Percentiles rank a stretch among this genome's conserved stretches.
Conservation (phyloP, 495 filamentous ascomycete species). For the Massariosphaeria phaeospora region DNA sequence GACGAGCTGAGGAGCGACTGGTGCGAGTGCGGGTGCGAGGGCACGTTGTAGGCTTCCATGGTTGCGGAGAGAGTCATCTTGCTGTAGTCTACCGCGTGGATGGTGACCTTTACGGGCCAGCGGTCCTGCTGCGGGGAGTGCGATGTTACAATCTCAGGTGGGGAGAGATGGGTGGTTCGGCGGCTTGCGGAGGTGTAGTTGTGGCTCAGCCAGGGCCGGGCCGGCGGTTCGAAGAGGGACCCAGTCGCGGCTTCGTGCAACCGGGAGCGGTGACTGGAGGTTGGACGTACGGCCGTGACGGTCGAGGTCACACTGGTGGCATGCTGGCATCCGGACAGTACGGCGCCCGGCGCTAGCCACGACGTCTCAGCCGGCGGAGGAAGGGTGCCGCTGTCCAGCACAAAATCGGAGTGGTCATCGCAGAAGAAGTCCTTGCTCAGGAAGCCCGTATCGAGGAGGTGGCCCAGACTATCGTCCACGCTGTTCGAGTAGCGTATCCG, state of each 20-base stretch:
- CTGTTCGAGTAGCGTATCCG: slow-evolving; percentile 53
- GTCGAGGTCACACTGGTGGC: slow-evolving; percentile 38
- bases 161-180: neutral
- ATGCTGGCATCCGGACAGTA: slow-evolving; percentile 61
- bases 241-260: slow-evolving; percentile 30
- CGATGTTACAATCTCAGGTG: slow-evolving; percentile 16
- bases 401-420: slow-evolving; percentile 54
- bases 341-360: slow-evolving; percentile 60
- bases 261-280: slow-evolving; percentile 32
- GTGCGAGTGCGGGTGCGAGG: slow-evolving; percentile 37
- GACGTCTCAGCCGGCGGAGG: slow-evolving; percentile 55
- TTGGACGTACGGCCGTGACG: slow-evolving; percentile 11
- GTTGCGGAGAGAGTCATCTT: slow-evolving; percentile 65
- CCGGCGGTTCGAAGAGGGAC: slow-evolving; percentile 29
- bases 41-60: slow-evolving; percentile 78
- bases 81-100: slow-evolving; percentile 61
- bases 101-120: slow-evolving; percentile 70
- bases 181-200: slow-evolving; percentile 19
- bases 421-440: slow-evolving; percentile 48
- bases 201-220: slow-evolving; percentile 37
- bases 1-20: slow-evolving; percentile 18
- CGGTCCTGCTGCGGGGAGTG: slow-evolving; percentile 49
- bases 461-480: slow-evolving; percentile 53
- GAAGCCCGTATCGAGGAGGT: slow-evolving; percentile 47
- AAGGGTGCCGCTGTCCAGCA: slow-evolving; percentile 54